Conservation (phyloP, 2,329 filamentous ascomycete genomes). For the Lachnellula occidentalis region DNA sequence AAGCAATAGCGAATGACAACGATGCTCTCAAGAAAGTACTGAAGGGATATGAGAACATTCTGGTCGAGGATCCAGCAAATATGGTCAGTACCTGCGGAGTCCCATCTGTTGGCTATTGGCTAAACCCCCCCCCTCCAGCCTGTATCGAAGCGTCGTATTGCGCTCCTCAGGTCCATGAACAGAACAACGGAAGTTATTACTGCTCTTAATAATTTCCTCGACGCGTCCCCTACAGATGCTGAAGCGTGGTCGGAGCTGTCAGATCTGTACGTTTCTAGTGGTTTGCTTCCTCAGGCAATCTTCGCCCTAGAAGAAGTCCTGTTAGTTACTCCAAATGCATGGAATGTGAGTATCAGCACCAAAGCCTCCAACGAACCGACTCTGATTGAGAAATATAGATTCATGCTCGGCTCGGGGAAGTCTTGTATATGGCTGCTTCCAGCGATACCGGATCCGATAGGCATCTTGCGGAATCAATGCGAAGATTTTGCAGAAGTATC, state of each 20-base stretch:
- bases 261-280: slow-evolving; percentile 77
- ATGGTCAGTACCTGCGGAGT: slow-evolving; percentile 51
- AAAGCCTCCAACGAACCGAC: neutral
- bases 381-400: slow-evolving; percentile 46
- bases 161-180: slow-evolving; percentile 70
- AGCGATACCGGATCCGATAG: slow-evolving; percentile 37
- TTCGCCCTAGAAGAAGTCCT: slow-evolving; percentile 89
- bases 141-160: slow-evolving; percentile 77
- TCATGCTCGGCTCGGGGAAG: slow-evolving; percentile 80
- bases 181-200: slow-evolving; percentile 67
- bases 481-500: slow-evolving; percentile 56
- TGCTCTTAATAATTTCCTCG: slow-evolving; percentile 68
- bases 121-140: slow-evolving; percentile 48
- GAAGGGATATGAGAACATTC: slow-evolving; percentile 69
- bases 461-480: slow-evolving; percentile 54
- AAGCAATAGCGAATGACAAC: slow-evolving; percentile 67
- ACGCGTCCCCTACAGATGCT: slow-evolving; percentile 80
- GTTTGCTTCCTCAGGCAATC: slow-evolving; percentile 74
- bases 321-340: slow-evolving; percentile 81
- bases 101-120: slow-evolving; percentile 15
- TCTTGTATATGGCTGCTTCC: slow-evolving; percentile 65
- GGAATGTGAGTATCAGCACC: slow-evolving; percentile 64
- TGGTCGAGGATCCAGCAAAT: slow-evolving; percentile 71
- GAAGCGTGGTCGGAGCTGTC: slow-evolving; percentile 92
- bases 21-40: slow-evolving; percentile 64